These are phyloP conservation scores for Monascus ruber DNA, from an alignment of 2,329 filamentous ascomycete genomes.

Conservation along the genomic window DNA sequence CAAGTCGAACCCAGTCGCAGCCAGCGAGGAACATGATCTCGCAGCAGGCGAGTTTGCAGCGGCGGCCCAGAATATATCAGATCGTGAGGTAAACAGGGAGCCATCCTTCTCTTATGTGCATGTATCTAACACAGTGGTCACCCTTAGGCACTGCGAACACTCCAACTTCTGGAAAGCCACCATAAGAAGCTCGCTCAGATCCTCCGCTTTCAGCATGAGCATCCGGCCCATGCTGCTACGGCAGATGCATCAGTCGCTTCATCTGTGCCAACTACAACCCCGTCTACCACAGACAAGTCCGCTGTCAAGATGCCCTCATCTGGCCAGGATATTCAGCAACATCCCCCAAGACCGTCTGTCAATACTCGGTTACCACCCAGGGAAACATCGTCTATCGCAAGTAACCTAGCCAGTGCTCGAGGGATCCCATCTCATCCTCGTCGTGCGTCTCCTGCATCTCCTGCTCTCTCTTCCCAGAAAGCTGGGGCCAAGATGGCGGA, in stretches of 20 bases:
- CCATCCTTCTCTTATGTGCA: conserved; percentile 17
- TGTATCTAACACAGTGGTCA: no score
- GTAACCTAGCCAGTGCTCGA: conserved; percentile 72
- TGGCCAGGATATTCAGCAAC: conserved; percentile 22
- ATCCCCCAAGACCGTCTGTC: conserved; percentile 28
- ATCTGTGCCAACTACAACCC: conserved; percentile 7
- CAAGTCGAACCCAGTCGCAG: conserved; percentile 60
- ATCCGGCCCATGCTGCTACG: conserved; percentile 24
- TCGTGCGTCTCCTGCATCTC: conserved; percentile 56
- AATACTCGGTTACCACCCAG: conserved; percentile 44
- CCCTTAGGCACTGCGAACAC: conserved; percentile 63
- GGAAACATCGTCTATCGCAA: conserved; percentile 75
- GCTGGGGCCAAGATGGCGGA: conserved; percentile 58
- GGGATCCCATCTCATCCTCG: conserved; percentile 53
- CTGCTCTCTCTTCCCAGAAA: conserved; percentile 63
- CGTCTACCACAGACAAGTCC: conserved; percentile 8
- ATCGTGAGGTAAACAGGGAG: conserved; percentile 39
- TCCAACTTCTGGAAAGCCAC: conserved; percentile 76
- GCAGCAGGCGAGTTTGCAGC: conserved; percentile 82
- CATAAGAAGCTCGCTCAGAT: conserved; percentile 75
- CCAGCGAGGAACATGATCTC: conserved; percentile 75
- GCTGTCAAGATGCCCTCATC: conserved; percentile 13
- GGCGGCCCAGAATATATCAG: conserved; percentile 61
- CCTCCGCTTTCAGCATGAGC: conserved; percentile 56
- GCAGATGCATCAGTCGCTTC: conserved; percentile 7